These are phyloP conservation scores for Neurospora sp. DNA, from an alignment of 495 filamentous ascomycete genomes.

Conservation along the genomic window DNA sequence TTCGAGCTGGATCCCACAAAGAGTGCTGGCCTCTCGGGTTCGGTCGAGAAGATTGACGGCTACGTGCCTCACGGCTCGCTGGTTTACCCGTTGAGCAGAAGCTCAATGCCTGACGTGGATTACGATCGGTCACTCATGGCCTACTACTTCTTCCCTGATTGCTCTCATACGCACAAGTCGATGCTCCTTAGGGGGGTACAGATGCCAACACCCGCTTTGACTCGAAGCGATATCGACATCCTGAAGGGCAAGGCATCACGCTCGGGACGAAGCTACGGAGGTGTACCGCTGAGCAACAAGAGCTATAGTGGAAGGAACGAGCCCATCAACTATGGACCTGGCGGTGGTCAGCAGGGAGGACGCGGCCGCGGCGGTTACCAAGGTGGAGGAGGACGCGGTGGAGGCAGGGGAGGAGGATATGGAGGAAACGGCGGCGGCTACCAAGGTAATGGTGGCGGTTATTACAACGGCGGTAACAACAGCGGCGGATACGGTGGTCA, in stretches of 20 bases:
- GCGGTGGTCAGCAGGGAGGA: conserved; percentile 14
- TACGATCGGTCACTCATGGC: conserved; percentile 82
- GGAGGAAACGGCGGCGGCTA: conserved; percentile 12
- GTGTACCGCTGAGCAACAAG: conserved; percentile 26
- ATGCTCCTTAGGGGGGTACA: conserved; percentile 84
- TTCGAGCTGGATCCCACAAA: conserved; percentile 60
- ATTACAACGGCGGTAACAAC: conserved; percentile 16
- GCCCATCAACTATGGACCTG: conserved; percentile 33
- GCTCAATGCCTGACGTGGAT: conserved; percentile 64
- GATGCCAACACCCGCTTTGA: conserved; percentile 57
- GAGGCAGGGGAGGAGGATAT: background rate
- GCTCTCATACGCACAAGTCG: conserved; percentile 70
- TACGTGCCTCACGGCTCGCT: conserved; percentile 64
- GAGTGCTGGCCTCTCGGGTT: conserved; percentile 74
- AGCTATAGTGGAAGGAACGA: conserved; percentile 25
- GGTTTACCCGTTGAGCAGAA: conserved; percentile 50
- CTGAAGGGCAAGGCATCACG: conserved; percentile 49
- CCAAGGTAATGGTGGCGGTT: conserved; percentile 12
- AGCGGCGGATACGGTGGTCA: conserved; percentile 16
- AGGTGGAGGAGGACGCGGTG: background rate
- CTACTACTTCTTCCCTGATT: conserved; percentile 69
- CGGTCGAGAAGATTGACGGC: conserved; percentile 66
- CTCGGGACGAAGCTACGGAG: conserved; percentile 45
- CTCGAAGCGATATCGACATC: conserved; percentile 59
- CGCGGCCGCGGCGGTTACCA: conserved; percentile 3